Base-by-base conservation (phyloP, 2,329 filamentous ascomycete genomes). In the Leptographium wingfieldii region DNA sequence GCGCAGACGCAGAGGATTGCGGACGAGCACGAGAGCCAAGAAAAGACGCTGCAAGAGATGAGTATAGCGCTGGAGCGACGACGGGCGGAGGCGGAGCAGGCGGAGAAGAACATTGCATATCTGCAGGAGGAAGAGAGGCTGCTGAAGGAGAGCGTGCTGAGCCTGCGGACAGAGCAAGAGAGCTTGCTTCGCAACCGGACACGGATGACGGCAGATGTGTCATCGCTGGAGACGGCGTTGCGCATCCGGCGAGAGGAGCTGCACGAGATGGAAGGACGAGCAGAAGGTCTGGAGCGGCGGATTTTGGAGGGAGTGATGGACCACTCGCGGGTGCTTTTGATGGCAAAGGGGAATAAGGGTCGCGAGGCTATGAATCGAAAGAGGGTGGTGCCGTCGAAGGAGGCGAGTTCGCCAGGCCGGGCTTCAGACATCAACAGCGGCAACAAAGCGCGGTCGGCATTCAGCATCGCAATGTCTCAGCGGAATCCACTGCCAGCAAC, bases 241-340 rank as follows among this genome's bases (percentile, higher is more conserved):
- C 84, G 87, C 22, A 85, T 97, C 60, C 87, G 94, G 59, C 87
- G 90, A 53, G 92, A 97, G 66, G 94, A 97, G 73, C 83, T 99
- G 61, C 84, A 90, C 54, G 81, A 88, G 31, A 96, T 99, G 88
- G 92, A 97, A 70, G 77, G 81, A 12, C 88, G 92, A 63, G 94
- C 92, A 3, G 91, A 96, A 70, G 83, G 84, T 3, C 79, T 99
- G 29, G 94, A 99, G 74, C 88, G 92, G 58, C 86, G 94, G 31
- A 96, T 99, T 66, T 76, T 99, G 38, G 92, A 97, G 65, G 92
- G 92, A 31, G 90, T 97, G 63, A 95, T 99, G 75, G 92, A 97
- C 67, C 92, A 97, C 70, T 96, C 92, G 25, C 87, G 92, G 7
- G 85, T 92, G 31, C 79, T 96, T n/a, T 81, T 97, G 61, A 88